Base-by-base conservation (phyloP, 805 yeast species). In the Candida wancherniae region DNA sequence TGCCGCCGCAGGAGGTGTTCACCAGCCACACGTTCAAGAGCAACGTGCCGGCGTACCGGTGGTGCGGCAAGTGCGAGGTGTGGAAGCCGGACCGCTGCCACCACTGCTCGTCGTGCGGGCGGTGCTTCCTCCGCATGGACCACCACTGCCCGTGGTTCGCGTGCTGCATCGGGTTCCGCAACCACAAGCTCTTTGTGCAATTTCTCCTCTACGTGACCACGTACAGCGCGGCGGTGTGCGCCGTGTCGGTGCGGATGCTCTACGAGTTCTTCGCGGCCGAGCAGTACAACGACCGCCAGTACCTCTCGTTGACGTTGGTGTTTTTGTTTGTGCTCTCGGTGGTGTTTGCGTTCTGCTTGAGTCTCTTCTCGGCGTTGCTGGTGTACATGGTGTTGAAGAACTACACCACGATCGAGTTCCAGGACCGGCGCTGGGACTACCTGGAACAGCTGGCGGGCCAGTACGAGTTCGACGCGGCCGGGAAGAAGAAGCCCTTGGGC, bases 121-220 rank as follows among this genome's bases (percentile, higher is more conserved):
- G 42, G 33, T 74, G 80, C 50, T 51, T 71, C 2, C 48, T 74
- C 23, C 46, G 61, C 25, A 74, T 74, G 80, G 80, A 74, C 51
- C 80, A 74, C 42, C 77, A 74, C 49, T 74, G 80, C 42, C 97
- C 97, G 0, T 90, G 97, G 97, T 86, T 87, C 55, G 80, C 94
- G 2, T 67, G 76, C 4, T 88, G 97, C 55, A 73, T 90, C 36
- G 97, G 97, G 0, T 81, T 75, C 57, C 61, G 61, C 17, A 90
- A 90, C 57, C 87, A 84, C 42, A 83, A 86, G 57, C 74, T 65
- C 51, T 90, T 88, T 50, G 53, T 85, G 16, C 95, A 86, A 52
- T 82, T 83, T 50, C 55, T 87, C 31, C 26, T 68, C 5, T 78
- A 79, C 47, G 61, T 75, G 3, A 58, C 76, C 2, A 16, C 70